Evolutionary conservation across 2,329 filamentous ascomycete species (phyloP), one percentile per base, ranked within the genome.

Genomic region (Paraphaeosphaeria sporulosa): DNA sequence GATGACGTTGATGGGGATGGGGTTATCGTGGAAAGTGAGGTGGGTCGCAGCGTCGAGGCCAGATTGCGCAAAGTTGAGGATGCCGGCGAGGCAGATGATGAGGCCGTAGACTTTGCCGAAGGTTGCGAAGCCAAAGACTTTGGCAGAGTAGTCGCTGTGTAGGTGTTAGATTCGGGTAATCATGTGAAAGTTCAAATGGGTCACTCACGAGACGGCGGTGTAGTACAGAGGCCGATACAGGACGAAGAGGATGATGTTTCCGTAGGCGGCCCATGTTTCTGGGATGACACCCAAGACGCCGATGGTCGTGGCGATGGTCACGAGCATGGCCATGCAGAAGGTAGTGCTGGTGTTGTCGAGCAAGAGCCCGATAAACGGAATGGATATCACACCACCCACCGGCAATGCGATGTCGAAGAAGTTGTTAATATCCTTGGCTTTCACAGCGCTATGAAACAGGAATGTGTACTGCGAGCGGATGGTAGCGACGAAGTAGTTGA

Each of bases 31-130:
- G 71, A 94, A 97, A 0, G 84, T 84, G 58, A 86, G 83, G 71
- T 96, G 91, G 43, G 93, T 93, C 38, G 94, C 75, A 25, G 89
- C 87, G 75, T 97, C 93, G 36, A 97, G 83, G 0, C 86, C 92
- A 5, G 89, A 90, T 80, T 96, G 93, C 1, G 87, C 87, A 71
- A 97, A 94, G 78, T 96, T 96, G 71, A 93, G 85, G 0, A 97
- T 76, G 0, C 94, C 93, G 0, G 93, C 90, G 1, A 95, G 80
- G 77, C 92, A 96, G 68, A 97, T 96, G 66, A 96, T 91, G 21
- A 94, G 84, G 12, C 93, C 93, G 77, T 97, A 97, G n/a, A 97
- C 93, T 59, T 92, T 96, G 48, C 93, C 94, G 68, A 97, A 97
- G 0, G 93, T 96, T 62, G 89, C 76, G 79, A 96, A 96, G 17